Percentiles rank a stretch among this genome's conserved stretches.
Conservation (phyloP, 2,329 filamentous ascomycete genomes). For the Arthroderma uncinatum region DNA sequence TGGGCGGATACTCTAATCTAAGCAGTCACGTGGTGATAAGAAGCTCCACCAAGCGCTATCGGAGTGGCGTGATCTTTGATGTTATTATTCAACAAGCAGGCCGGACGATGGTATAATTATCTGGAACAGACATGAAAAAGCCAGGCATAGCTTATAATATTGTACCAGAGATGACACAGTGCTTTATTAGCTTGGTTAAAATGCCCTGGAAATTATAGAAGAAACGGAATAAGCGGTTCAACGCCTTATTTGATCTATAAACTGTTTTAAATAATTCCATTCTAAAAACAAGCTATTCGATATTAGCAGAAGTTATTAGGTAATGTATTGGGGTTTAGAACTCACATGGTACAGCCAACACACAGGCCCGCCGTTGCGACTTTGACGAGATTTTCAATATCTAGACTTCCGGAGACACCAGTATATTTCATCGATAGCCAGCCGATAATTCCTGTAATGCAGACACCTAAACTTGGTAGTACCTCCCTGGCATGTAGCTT, state of each 20-base stretch:
- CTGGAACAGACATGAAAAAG: neutral
- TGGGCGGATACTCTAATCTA: neutral
- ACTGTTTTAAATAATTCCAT: neutral
- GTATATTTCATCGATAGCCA: slow-evolving; percentile 18
- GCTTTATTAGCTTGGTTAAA: no score
- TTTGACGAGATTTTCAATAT: neutral
- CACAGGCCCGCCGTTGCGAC: neutral
- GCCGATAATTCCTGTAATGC: slow-evolving; percentile 37
- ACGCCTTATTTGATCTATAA: neutral
- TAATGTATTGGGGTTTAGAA: neutral
- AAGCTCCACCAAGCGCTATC: neutral
- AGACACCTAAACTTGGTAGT: slow-evolving; percentile 36
- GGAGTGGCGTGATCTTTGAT: no score
- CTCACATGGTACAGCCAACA: neutral
- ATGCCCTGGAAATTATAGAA: no score
- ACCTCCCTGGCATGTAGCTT: slow-evolving; percentile 35
- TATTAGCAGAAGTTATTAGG: neutral
- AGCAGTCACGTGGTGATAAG: neutral
- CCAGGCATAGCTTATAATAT: neutral
- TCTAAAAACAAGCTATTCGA: neutral
- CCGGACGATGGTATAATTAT: no score
- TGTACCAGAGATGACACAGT: no score
- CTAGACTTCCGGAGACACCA: neutral
- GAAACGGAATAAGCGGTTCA: neutral
- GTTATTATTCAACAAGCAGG: no score